Evolutionary conservation across 495 filamentous ascomycete species (phyloP), one percentile per base, ranked within the genome.

Genomic region (Penicillium fimorum): DNA sequence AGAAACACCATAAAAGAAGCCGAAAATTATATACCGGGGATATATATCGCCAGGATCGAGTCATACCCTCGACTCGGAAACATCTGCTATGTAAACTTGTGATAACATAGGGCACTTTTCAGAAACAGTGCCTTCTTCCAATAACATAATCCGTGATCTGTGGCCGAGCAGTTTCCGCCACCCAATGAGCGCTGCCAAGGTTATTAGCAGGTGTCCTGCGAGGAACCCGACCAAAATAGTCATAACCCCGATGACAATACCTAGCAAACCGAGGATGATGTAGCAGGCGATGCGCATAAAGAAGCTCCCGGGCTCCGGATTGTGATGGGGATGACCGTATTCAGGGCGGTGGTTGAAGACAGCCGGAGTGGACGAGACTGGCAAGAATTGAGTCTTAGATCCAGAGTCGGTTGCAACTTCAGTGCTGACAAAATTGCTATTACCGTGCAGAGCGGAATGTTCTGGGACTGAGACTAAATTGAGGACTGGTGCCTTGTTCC

Each of bases 161-260:
- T 37, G 20, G 53, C 24, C 33, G 25, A 20, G 17, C 18, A 40
- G 8, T 17, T 46, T 55, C 52, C 53, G 52, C 58, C 51, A 25
- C 0, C 61, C 57, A 13, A 60, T 41, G 7, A 65, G 62, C 10
- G 52, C 40, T 29, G 63, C 74, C 0, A 79, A 38, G 18, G 68
- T 70, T 40, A 76, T 70, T 33, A 68, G 47, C 0, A 69, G 27
- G 44, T 70, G 68, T 7, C 77, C 77, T 11, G 76, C 35, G 17
- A 76, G 32, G 63, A 77, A 78, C 7, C 77, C 77, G 0, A 76
- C 52, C 30, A 73, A 55, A 33, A 70, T 74, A 41, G 75, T 75
- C 1, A 73, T 48, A 20, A 77, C 53, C n/a, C 76, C 75, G 5
- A 72, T 70, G 0, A 62, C 58, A 2, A 73, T 57, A n/a, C 77